phyloP scores from a whole-genome alignment of 2,329 filamentous ascomycete species.

The Colletotrichum brevisporum region DNA sequence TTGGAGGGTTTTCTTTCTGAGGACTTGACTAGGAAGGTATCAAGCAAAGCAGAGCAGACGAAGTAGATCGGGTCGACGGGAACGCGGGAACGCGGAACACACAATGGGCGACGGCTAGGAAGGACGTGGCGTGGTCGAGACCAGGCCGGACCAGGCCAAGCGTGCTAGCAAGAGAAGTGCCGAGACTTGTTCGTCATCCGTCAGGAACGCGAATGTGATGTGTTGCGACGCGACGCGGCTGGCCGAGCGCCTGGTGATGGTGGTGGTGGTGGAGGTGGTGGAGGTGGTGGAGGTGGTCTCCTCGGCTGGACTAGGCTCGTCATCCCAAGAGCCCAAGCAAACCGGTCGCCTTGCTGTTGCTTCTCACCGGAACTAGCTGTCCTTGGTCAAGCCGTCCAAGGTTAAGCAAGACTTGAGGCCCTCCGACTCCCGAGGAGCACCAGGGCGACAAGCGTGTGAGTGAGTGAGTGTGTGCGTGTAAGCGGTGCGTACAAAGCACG shows the following conservation, averaged over 20 bases:
- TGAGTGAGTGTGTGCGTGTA: not conserved
- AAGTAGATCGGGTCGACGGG: conserved; percentile 15
- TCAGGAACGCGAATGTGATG: conserved; percentile 24
- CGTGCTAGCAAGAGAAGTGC: not conserved
- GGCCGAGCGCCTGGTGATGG: not conserved
- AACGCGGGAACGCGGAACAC: conserved; percentile 21
- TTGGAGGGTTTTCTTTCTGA: conserved; percentile 7
- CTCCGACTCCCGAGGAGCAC: not conserved
- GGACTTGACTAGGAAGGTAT: no score
- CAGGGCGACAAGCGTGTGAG: conserved; percentile 3
- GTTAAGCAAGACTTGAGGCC: not conserved
- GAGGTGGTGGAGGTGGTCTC: no score
- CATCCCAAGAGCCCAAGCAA: not conserved
- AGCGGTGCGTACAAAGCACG: not conserved
- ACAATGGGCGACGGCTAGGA: conserved; percentile 2
- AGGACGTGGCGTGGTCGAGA: conserved; percentile 9
- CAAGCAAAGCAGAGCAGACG: conserved; percentile 3
- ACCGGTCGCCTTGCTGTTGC: conserved; percentile 8
- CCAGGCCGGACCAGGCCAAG: conserved; percentile 13
- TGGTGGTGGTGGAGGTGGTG: no score
- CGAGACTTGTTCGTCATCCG: not conserved
- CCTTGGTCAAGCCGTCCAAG: conserved; percentile 8
- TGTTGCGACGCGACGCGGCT: conserved; percentile 27
- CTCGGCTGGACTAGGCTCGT: no score
- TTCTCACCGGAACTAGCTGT: conserved; percentile 28